A percentile compares a stretch with the other conserved stretches of the same genome.
Evolutionary conservation across 352 stramenopile species (phyloP).

Genomic region (Aphanomyces cochlioides): DNA sequence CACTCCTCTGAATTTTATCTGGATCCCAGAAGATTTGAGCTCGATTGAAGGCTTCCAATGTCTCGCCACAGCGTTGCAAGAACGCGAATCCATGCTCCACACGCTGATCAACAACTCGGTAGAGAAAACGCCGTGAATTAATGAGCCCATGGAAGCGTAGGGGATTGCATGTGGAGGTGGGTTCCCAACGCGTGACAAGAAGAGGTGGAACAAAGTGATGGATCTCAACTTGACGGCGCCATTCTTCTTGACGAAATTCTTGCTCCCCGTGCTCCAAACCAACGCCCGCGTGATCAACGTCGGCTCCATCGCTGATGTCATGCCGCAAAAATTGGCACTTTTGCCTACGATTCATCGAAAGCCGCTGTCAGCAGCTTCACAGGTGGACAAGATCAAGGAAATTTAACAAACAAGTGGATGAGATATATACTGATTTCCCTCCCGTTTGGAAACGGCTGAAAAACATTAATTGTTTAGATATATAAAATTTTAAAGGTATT

Average conservation of each 20-base stretch:
- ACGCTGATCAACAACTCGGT: conserved; percentile 95
- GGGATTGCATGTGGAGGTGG: conserved; percentile 50
- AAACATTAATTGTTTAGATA: too few relatives aligned
- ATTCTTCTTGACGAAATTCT: conserved; percentile 90
- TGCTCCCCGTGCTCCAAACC: conserved; percentile 83
- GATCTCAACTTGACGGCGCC: conserved; percentile 93
- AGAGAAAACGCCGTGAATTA: conserved; percentile 40
- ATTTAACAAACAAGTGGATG: too few relatives aligned
- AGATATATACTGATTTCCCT: too few relatives aligned
- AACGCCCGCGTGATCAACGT: conserved; percentile 71
- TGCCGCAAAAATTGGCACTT: conserved; percentile 83
- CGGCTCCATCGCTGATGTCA: conserved; percentile 66
- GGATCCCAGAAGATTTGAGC: conserved; percentile 74
- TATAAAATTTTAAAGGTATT: too few relatives aligned
- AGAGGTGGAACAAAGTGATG: conserved; percentile 89
- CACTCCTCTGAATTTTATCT: background rate
- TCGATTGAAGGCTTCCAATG: conserved; percentile 73
- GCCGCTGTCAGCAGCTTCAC: conserved; percentile 93
- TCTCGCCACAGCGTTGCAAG: conserved; percentile 74
- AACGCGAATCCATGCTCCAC: conserved; percentile 72
- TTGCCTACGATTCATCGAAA: conserved; percentile 95
- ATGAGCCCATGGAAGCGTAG: background rate
- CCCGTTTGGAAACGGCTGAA: too few relatives aligned
- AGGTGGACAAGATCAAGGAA: too few relatives aligned
- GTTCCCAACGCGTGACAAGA: conserved; percentile 40